Evolutionary conservation across 2,329 filamentous ascomycete species (phyloP).

Genomic region (Helotiales sp.): DNA sequence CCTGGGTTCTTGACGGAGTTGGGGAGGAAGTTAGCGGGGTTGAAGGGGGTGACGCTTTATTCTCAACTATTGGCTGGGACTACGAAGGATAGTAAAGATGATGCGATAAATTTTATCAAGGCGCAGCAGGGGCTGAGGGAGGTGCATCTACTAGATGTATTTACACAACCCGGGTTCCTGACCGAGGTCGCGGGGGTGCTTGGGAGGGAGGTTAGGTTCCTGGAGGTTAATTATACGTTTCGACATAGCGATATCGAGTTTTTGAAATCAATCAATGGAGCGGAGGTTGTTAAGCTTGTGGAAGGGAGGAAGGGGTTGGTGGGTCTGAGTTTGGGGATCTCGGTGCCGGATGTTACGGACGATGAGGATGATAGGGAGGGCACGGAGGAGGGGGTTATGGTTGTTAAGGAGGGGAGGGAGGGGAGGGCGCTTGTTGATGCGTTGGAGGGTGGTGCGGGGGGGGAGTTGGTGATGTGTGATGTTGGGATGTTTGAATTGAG

Average conservation of each 20-base stretch:
- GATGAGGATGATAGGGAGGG: constrained; percentile 31
- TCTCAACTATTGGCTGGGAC: constrained; percentile 46
- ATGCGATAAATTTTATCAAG: constrained; percentile 41
- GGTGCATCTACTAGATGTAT: constrained; percentile 48
- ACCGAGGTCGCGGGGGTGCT: constrained; percentile 2
- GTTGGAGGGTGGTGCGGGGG: constrained; percentile 27
- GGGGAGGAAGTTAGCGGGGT: constrained; percentile 39
- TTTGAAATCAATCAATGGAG: constrained; percentile 12
- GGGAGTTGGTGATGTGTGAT: constrained; percentile 32
- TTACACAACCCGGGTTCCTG: constrained; percentile 44
- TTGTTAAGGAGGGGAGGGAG: constrained; percentile 10
- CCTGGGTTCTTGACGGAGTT: constrained; percentile 43
- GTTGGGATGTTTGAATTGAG: constrained; percentile 43
- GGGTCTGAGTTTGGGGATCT: constrained; percentile 22
- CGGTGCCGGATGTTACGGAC: constrained; percentile 17
- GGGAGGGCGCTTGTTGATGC: constrained; percentile 9
- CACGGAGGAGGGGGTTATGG: constrained; percentile 21
- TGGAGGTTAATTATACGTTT: constrained; percentile 48
- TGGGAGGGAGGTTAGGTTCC: constrained; percentile 40
- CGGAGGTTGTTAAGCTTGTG: constrained; percentile 21
- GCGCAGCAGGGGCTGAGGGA: constrained; percentile 38
- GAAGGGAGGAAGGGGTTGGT: constrained; percentile 9
- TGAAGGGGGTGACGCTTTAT: constrained; percentile 46
- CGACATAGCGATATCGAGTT: constrained; percentile 38
- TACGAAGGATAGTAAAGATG: constrained; percentile 37